Conservation (phyloP, 2,329 filamentous ascomycete genomes). For the Aureobasidium sp. region DNA sequence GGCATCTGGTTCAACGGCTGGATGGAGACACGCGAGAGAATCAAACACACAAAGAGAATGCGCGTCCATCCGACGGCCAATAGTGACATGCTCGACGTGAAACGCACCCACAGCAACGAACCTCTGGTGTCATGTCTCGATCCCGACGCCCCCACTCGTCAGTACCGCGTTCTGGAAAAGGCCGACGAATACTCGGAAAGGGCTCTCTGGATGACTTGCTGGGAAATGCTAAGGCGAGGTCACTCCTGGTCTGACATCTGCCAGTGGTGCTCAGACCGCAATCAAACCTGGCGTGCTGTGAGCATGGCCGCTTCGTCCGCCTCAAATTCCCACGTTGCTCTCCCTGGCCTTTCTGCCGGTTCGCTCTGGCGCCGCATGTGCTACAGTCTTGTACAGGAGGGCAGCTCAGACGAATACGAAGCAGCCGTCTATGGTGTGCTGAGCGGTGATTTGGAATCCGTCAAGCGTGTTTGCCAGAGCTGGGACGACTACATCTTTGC, state of each 20-base stretch:
- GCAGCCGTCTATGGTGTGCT: slow-evolving; percentile 84
- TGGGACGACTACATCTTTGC: slow-evolving; percentile 87
- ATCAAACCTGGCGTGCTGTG: slow-evolving; percentile 83
- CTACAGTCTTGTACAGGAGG: slow-evolving; percentile 60
- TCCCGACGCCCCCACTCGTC: slow-evolving; percentile 79
- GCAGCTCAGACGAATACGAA: slow-evolving; percentile 69
- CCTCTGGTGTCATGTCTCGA: slow-evolving; percentile 80
- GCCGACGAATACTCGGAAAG: slow-evolving; percentile 85
- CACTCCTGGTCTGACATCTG: slow-evolving; percentile 64
- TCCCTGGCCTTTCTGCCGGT: slow-evolving; percentile 35
- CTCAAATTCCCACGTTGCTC: slow-evolving; percentile 31
- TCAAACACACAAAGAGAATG: slow-evolving; percentile 83
- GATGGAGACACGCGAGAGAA: slow-evolving; percentile 81
- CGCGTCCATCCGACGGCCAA: slow-evolving; percentile 44
- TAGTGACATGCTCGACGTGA: slow-evolving; percentile 47
- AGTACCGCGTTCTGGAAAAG: slow-evolving; percentile 66
- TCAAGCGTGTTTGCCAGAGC: slow-evolving; percentile 65
- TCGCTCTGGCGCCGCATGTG: slow-evolving; percentile 71
- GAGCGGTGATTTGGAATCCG: slow-evolving; percentile 73
- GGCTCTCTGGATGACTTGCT: slow-evolving; percentile 89
- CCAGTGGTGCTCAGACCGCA: slow-evolving; percentile 78
- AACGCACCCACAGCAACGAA: slow-evolving; percentile 47
- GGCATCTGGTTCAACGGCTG: slow-evolving; percentile 83
- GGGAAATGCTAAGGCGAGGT: slow-evolving; percentile 85
- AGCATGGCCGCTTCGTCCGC: slow-evolving; percentile 65